These are phyloP conservation scores for Pseudocercospora fuligena DNA, from an alignment of 2,329 filamentous ascomycete genomes.

Conservation along the genomic window DNA sequence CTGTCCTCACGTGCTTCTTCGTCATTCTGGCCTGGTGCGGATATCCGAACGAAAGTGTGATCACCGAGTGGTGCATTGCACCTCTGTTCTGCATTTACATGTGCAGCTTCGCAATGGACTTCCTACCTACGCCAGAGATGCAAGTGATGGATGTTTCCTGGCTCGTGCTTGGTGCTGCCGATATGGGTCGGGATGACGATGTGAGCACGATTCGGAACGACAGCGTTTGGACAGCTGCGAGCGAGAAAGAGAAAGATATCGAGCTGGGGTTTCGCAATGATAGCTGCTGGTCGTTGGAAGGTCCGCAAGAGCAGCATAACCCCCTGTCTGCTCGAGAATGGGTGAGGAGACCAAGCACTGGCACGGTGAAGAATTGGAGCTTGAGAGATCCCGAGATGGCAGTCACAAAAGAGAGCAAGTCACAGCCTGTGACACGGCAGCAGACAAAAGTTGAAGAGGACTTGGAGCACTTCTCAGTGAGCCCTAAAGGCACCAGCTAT, in stretches of 20 bases:
- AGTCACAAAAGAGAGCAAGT: not conserved
- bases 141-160: constrained; percentile 3
- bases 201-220: not conserved
- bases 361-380: not conserved
- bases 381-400: not conserved
- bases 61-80: constrained; percentile 3
- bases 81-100: constrained; percentile 6
- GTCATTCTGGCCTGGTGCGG: not conserved
- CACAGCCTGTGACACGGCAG: not conserved
- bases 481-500: not conserved
- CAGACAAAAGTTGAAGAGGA: not conserved
- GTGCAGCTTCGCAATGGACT: constrained; percentile 12
- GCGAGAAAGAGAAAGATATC: not conserved
- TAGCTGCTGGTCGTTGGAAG: not conserved
- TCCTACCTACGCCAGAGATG: not conserved
- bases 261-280: not conserved
- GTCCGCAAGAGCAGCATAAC: not conserved
- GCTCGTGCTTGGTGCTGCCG: not conserved
- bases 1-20: not conserved
- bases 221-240: not conserved
- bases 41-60: not conserved
- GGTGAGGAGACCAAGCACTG: not conserved
- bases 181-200: not conserved
- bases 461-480: not conserved
- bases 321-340: not conserved